Conservation (phyloP, 148 eudicot genomes). For the Dianthus caryophyllus region DNA sequence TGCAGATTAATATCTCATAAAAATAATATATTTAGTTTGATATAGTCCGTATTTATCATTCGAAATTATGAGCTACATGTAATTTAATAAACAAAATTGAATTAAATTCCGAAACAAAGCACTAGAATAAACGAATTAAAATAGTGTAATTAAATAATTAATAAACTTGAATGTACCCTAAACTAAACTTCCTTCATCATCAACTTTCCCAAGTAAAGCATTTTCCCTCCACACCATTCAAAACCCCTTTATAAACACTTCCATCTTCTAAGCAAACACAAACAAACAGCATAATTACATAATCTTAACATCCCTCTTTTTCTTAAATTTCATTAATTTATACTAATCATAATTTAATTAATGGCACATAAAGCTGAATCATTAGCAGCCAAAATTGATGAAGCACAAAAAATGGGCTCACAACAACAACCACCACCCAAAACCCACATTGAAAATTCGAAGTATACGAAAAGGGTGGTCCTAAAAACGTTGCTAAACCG, state of each 20-base stretch:
- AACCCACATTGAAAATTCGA: slow-evolving; percentile 37
- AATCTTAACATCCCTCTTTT: neutral
- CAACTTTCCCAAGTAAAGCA: slow-evolving; percentile 46
- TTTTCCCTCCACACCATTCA: slow-evolving; percentile 20
- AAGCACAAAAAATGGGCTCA: slow-evolving; percentile 31
- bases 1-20: too few species aligned
- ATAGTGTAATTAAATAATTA: too few species aligned
- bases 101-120: too few species aligned
- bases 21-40: too few species aligned
- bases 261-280: neutral
- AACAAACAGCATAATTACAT: slow-evolving; percentile 1
- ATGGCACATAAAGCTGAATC: slow-evolving; percentile 26
- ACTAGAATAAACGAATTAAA: neutral
- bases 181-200: slow-evolving; percentile 23
- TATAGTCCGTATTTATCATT: too few species aligned
- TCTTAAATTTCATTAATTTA: neutral
- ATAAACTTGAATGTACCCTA: neutral
- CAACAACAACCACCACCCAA: slow-evolving; percentile 19
- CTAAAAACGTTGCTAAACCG: slow-evolving; percentile 47
- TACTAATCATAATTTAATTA: slow-evolving; percentile 1
- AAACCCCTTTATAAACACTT: slow-evolving; percentile 12
- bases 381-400: neutral
- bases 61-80: too few species aligned
- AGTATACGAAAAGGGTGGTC: slow-evolving; percentile 61
- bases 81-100: too few species aligned